Evolutionary conservation across 2,329 filamentous ascomycete species (phyloP), one percentile per base, ranked within the genome.

Genomic region (Kalmusia sp.): DNA sequence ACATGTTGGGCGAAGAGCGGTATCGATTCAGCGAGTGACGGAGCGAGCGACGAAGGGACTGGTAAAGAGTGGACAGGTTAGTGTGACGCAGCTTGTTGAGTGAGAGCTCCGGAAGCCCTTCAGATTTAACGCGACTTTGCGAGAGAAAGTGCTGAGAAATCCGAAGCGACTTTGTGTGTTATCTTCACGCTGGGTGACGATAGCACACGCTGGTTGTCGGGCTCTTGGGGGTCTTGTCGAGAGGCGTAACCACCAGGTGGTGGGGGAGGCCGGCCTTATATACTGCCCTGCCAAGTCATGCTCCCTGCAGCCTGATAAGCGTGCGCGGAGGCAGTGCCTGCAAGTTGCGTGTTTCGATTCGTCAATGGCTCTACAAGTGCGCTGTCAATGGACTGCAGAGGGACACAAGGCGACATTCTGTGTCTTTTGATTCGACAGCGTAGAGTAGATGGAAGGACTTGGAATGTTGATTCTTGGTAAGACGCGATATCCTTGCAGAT

Each of bases 1-100:
- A 96, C 91, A 96, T 96, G 77, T 74, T 82, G 80, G 63, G 62
- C 67, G 71, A 76, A 76, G 73, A 74, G 65, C 71, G 67, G 67
- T 67, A 74, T 69, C 68, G 74, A 63, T 69, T 49, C 34, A 75
- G 70, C 76, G 77, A 80, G 77, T 71, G 77, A 77, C 78, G 70
- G 76, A 79, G 62, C 65, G 67, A 70, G 62, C 59, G 67, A 69
- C 65, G 59, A 55, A 67, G 78, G 78, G 79, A 79, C 80, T 66
- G 58, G 62, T 59, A 76, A 78, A 78, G 77, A 78, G 74, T 70
- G 77, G 73, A 74, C 67, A 69, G 69, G 70, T 75, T 77, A 76
- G 76, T 72, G 75, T 81, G 80, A 82, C 79, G 80, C 80, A 79
- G 77, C 73, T 57, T 65, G 77, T 76, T 81, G 79, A 73, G 76